phyloP scores from a whole-genome alignment of 306 rosid species.

The Echinosophora koreensis region DNA sequence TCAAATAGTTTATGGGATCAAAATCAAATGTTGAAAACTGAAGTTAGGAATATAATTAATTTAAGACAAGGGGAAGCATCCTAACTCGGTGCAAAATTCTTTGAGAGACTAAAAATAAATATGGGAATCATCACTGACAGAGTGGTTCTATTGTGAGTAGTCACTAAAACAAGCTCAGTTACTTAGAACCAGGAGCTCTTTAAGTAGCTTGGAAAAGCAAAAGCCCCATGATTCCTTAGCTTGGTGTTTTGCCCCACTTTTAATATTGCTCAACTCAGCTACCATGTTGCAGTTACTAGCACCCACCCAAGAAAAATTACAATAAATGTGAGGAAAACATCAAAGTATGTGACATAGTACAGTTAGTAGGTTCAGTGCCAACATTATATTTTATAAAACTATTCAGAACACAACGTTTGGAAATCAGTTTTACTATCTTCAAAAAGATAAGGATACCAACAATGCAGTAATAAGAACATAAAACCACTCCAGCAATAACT shows the following conservation, averaged over 20 bases:
- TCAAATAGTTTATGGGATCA: constrained; percentile 38
- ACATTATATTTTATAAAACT: constrained; percentile 12
- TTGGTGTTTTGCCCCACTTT: constrained; percentile 51
- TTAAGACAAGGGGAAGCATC: constrained; percentile 55
- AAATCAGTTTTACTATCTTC: constrained; percentile 49
- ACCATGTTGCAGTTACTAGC: constrained; percentile 55
- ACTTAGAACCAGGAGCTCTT: constrained; percentile 55
- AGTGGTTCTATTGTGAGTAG: constrained; percentile 57
- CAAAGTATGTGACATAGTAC: constrained; percentile 29
- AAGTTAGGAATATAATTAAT: constrained; percentile 40
- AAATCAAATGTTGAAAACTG: constrained; percentile 47
- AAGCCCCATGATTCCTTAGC: constrained; percentile 60
- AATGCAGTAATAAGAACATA: not conserved
- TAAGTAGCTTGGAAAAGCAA: constrained; percentile 62
- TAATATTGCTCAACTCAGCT: constrained; percentile 40
- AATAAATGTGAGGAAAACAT: constrained; percentile 50
- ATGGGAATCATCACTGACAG: constrained; percentile 65
- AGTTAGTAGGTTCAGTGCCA: constrained; percentile 24
- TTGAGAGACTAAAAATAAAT: constrained; percentile 44
- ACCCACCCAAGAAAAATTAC: constrained; percentile 48
- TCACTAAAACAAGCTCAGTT: constrained; percentile 57
- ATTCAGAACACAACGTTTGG: constrained; percentile 15
- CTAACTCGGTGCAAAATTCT: constrained; percentile 51
- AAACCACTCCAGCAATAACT: not conserved
- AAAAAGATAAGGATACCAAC: constrained; percentile 42